Percentiles rank a stretch among this genome's conserved stretches.
phyloP scores from a whole-genome alignment of 768 basidiomycete genomes.

The Lepiota venenata region DNA sequence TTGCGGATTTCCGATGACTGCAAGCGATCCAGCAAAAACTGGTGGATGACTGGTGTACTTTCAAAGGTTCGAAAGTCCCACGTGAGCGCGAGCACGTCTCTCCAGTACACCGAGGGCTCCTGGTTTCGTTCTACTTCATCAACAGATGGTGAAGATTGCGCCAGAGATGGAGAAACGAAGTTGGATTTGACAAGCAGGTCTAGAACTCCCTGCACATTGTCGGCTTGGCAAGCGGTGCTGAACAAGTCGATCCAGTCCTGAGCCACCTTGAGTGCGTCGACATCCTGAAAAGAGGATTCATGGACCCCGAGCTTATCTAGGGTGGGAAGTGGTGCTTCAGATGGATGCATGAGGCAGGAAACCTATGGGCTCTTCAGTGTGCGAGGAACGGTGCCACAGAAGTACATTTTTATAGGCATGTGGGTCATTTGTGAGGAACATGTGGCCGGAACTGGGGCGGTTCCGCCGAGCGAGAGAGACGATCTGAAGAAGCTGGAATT shows the following conservation, averaged over 20 bases:
- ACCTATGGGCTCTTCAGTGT: not conserved
- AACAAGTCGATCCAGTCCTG: slow-evolving; percentile 41
- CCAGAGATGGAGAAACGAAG: slow-evolving; percentile 15
- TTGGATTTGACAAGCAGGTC: slow-evolving; percentile 29
- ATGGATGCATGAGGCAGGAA: slow-evolving; percentile 12
- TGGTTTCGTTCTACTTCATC: slow-evolving; percentile 10
- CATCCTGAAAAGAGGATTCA: slow-evolving; percentile 23
- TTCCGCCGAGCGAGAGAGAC: not conserved
- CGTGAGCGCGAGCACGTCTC: slow-evolving; percentile 59
- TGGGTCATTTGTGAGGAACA: not conserved
- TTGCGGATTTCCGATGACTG: slow-evolving; percentile 18
- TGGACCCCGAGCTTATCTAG: slow-evolving; percentile 24
- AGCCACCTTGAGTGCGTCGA: slow-evolving; percentile 34
- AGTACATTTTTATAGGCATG: not conserved
- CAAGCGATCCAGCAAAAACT: slow-evolving; percentile 49
- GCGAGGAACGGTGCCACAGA: not conserved
- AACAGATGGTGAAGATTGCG: slow-evolving; percentile 5
- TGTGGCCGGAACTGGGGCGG: not conserved
- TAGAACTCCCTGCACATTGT: slow-evolving; percentile 32
- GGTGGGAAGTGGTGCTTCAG: slow-evolving; percentile 26
- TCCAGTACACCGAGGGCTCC: slow-evolving; percentile 40
- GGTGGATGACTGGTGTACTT: slow-evolving; percentile 32
- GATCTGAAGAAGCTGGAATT: no score
- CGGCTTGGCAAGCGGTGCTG: slow-evolving; percentile 24
- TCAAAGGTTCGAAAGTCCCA: slow-evolving; percentile 63